Base-by-base conservation (phyloP, 805 yeast species). In the Huiozyma sinensis region DNA sequence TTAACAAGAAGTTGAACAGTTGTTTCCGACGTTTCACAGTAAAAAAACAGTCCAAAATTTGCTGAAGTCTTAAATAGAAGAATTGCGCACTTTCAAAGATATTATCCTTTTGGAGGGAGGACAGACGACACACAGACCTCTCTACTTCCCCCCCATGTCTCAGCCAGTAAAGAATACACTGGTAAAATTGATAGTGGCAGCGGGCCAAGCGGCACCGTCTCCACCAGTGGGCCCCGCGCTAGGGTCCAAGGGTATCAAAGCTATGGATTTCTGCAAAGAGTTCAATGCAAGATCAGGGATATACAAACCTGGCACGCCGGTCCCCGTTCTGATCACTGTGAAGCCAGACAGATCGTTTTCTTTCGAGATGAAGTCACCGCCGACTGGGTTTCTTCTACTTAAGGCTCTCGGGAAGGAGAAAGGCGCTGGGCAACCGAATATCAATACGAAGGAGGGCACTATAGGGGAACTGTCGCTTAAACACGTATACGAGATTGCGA, bases 191-290 rank as follows among this genome's bases (percentile, higher is more conserved):
- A 80, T 90, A 41, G 97, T 90, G 4, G 95, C 90, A 7, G 97
- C 98, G 5, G 97, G 97, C 4, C 85, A 88, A 63, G 98, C 98
- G 0, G 92, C 97, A 1, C 97, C 98, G 36, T 82, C 96, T 2
- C 98, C 98, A 29, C 98, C 98, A 6, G 97, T 92, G 29, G 98
- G 98, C 52, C 98, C 98, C 39, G 98, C 97, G 0, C 71, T 92
- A 41, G 98, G 98, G 53, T 90, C 97, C 47, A 90, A 90, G 64
- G 98, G 98, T 71, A 95, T 92, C 39, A 92, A 92, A 63, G 97
- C 97, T 50, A 92, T 92, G 58, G 98, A 92, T 65, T 92, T 92
- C 58, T 90, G 97, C 69, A 92, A 92, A 65, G 97, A 92, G 62
- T 92, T 92, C 72, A 92, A 92, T 63, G 98, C 98, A 28, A 80